Percentiles rank a stretch among this genome's conserved stretches.
phyloP scores from a whole-genome alignment of 2,329 filamentous ascomycete species.

The Curvularia lunata region DNA sequence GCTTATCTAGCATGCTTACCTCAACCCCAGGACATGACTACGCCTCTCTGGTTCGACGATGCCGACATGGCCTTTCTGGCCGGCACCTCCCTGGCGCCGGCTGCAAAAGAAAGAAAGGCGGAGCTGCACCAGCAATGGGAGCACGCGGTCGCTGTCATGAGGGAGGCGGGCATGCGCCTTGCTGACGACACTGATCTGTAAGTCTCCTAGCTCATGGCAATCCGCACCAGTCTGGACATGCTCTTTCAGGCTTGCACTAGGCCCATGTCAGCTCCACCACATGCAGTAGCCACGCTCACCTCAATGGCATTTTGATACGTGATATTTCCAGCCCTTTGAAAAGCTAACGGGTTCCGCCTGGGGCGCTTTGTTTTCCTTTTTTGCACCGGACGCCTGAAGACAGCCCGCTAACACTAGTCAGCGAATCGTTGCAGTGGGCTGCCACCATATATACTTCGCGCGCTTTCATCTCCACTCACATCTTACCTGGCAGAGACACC shows the following conservation, averaged over 20 bases:
- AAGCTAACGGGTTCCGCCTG: neutral
- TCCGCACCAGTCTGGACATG: neutral
- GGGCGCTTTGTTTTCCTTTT: neutral
- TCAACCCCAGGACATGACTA: conserved; percentile 39
- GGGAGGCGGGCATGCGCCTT: conserved; percentile 22
- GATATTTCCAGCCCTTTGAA: conserved; percentile 3
- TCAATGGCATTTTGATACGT: neutral
- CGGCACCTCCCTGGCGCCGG: conserved; percentile 44
- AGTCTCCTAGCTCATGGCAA: conserved; percentile 19
- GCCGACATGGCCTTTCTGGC: conserved; percentile 44
- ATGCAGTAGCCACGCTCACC: neutral
- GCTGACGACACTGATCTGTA: conserved; percentile 33
- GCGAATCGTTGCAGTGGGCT: conserved; percentile 59
- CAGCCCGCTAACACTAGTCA: conserved; percentile 36
- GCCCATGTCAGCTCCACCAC: neutral
- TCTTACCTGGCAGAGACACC: conserved; percentile 37
- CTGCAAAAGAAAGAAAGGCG: conserved; percentile 29
- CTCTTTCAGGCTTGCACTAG: neutral
- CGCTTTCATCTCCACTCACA: conserved; percentile 55
- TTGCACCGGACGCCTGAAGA: conserved; percentile 1
- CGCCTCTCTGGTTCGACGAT: conserved; percentile 47
- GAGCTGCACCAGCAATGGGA: conserved; percentile 35
- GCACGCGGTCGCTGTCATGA: conserved; percentile 29
- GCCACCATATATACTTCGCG: conserved; percentile 60
- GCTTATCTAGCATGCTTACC: conserved; percentile 48